Evolutionary conservation across 2,329 filamentous ascomycete species (phyloP), one percentile per base, ranked within the genome.

Genomic region (Penicillium sclerotigenum): DNA sequence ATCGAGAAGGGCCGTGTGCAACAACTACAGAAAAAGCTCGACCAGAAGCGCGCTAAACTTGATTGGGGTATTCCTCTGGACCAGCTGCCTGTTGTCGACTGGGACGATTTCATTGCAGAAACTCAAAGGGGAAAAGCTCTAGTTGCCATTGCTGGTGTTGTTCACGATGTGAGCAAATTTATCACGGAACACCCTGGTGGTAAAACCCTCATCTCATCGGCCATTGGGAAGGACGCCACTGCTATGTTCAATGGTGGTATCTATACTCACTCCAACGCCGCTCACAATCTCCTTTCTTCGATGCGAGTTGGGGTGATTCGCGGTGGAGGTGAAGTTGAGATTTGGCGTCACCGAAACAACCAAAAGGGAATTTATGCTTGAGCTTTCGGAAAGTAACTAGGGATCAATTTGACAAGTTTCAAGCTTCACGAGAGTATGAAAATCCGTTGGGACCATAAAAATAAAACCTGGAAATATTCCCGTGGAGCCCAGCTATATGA

Each of bases 231-330:
- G 80, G 90, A 95, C 63, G 89, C 90, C 53, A 94, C 90, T 22
- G 89, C 90, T 65, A 90, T 92, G 76, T 95, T 95, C 83, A 95
- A 95, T 75, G 90, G 90, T 61, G 90, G 90, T 77, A 88, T 95
- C 60, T 95, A 95, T 79, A 84, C 87, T 72, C 90, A 95, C 80
- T 91, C 87, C 72, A 95, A 95, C 76, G 90, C 90, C 51, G 90
- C 90, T 29, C 90, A 95, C 81, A 95, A 95, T 78, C 77, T 94
- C 56, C 82, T 95, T 61, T 91, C 88, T 6, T 94, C 89, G 63
- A 94, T 94, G 89, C 83, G 90, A 64, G 87, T 94, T 16, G 90
- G 89, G 74, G 90, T 95, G 42, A 87, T 95, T 62, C 88, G 89
- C 51, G 90, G 90, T 62, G 90, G 90, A 37, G 91, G 89, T 71